Base-by-base conservation (phyloP, 1,139 yeast genomes). In the Geotrichum histeridarum region DNA sequence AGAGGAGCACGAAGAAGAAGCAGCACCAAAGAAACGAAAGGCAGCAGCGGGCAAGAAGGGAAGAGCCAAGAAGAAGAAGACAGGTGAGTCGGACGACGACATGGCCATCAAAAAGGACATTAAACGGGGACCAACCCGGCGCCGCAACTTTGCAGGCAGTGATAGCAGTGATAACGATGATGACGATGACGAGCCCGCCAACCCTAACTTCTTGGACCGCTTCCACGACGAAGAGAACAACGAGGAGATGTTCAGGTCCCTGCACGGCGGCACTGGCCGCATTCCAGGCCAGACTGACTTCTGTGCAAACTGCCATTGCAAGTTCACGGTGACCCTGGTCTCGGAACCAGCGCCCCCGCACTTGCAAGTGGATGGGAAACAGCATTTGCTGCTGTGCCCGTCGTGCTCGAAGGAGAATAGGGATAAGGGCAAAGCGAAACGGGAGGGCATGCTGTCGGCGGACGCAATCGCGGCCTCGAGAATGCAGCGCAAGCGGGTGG, bases 401-500 rank as follows among this genome's bases (percentile, higher is more conserved):
- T 74, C 75, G 1, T 88, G 96, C 68, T 79, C 71, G 15, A 56
- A 83, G 32, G 77, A 74, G 54, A 66, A 65, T 39, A 71, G 74
- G 50, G 73, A 73, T 60, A 58, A 56, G 57, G 60, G 54, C 54
- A 63, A 57, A 53, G 70, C 83, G 80, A 58, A 67, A 75, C 48
- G 70, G 75, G 35, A 70, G 46, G 49, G 52, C 43, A 54, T 33
- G n/a, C 15, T 45, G 42, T 36, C 48, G 14, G 54, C 47, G 74
- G 51, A 76, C 77, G 58, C 77, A 72, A 62, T 81, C 75, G 67
- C 84, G 32, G 79, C 79, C 56, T 87, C 89, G 12, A 76, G 95
- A 53, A 84, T 83, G 65, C 79, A 80, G 64, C 78, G 95, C 57
- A 87, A 85, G 72, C 82, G 81, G 70, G 74, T 86, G 39, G 97